phyloP scores from a whole-genome alignment of 352 stramenopile genomes.

The Phytophthora multivora region DNA sequence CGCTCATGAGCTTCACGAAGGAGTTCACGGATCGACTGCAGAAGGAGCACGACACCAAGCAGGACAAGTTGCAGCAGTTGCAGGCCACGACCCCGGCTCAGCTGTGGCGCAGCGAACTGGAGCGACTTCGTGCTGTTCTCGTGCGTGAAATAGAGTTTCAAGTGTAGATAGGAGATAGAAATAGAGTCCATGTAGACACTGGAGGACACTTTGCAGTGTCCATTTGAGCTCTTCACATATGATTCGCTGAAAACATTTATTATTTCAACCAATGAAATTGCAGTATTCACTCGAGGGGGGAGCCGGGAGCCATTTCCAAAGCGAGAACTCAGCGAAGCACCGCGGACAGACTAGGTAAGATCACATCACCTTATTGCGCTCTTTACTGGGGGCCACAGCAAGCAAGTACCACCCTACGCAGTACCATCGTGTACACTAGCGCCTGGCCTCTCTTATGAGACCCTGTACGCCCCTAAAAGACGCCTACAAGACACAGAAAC shows the following conservation, averaged over 20 bases:
- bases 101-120: slow-evolving; percentile 88
- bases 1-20: slow-evolving; percentile 97
- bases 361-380: slow-evolving; percentile 6
- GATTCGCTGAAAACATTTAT: slow-evolving; percentile 20
- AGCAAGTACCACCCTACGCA: background rate
- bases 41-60: slow-evolving; percentile 91
- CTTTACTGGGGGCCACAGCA: background rate
- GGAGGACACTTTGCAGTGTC: slow-evolving; percentile 10
- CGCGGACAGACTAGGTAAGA: slow-evolving; percentile 33
- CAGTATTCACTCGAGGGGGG: slow-evolving; percentile 5
- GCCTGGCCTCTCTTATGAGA: slow-evolving; percentile 4
- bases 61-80: slow-evolving; percentile 87
- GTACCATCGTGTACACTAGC: background rate
- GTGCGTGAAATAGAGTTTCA: slow-evolving; percentile 77
- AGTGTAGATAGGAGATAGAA: slow-evolving; percentile 23
- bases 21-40: slow-evolving; percentile 94
- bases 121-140: slow-evolving; percentile 56
- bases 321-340: slow-evolving; percentile 32
- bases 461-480: background rate
- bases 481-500: slow-evolving; percentile 7
- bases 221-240: background rate
- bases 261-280: slow-evolving; percentile 37
- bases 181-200: slow-evolving; percentile 30
- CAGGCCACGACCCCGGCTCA: slow-evolving; percentile 79
- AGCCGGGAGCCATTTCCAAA: slow-evolving; percentile 32